phyloP scores from a whole-genome alignment of 2,329 filamentous ascomycete genomes.

The Colletotrichum navitas region DNA sequence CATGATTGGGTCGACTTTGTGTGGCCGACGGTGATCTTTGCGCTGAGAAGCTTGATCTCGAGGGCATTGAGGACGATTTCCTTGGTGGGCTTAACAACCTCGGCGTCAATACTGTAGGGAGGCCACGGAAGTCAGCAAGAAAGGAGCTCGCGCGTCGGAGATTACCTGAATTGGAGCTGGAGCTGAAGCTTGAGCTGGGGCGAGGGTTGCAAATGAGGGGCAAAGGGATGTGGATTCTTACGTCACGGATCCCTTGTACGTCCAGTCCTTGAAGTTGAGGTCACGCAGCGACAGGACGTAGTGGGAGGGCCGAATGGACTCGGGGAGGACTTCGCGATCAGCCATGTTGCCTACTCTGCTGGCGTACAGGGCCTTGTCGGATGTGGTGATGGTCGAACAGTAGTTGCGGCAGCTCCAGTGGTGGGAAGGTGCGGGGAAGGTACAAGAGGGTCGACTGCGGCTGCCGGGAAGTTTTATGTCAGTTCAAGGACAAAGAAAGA shows the following conservation, averaged over 20 bases:
- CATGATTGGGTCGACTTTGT: conserved; percentile 68
- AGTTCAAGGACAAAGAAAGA: conserved; percentile 15
- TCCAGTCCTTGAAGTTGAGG: conserved; percentile 80
- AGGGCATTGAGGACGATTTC: conserved; percentile 88
- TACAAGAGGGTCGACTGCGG: conserved; percentile 18
- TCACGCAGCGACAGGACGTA: conserved; percentile 87
- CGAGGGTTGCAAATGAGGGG: conserved; percentile 12
- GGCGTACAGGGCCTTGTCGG: conserved; percentile 45
- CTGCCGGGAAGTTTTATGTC: conserved; percentile 22
- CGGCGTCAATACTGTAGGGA: conserved; percentile 74
- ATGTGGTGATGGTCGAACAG: conserved; percentile 47
- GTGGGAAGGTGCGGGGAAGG: conserved; percentile 26
- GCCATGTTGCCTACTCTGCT: conserved; percentile 57
- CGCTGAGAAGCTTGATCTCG: conserved; percentile 80
- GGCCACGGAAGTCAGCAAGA: conserved; percentile 23
- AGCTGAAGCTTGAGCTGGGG: neutral
- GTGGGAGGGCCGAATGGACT: conserved; percentile 82
- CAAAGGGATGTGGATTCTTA: conserved; percentile 49
- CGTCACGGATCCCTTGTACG: conserved; percentile 84
- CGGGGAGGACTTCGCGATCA: conserved; percentile 73
- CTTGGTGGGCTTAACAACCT: conserved; percentile 78
- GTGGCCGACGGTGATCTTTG: conserved; percentile 70
- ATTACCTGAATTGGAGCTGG: conserved; percentile 2
- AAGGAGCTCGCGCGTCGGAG: neutral
- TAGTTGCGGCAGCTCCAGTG: conserved; percentile 29